Percentiles rank a stretch among this genome's conserved stretches.
Conservation (phyloP, 208 protist species). For the Zelonia costaricensis region DNA sequence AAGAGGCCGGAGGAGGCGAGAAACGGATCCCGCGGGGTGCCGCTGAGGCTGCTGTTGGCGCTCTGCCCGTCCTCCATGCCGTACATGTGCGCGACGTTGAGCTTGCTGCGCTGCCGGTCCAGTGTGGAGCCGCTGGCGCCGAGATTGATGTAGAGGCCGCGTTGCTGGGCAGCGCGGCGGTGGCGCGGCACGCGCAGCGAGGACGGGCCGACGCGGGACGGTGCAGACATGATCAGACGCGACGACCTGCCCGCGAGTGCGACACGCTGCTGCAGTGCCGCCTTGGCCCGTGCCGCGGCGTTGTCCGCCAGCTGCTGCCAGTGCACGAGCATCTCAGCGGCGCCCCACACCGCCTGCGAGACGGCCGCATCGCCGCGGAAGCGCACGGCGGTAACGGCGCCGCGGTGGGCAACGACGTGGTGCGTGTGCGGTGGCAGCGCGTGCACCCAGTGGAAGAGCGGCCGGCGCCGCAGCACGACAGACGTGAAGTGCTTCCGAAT, state of each 20-base stretch:
- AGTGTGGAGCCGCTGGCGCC: constrained; percentile 2
- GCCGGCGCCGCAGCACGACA: background rate
- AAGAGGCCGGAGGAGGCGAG: constrained; percentile 9
- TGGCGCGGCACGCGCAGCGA: constrained; percentile 9
- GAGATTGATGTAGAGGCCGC: background rate
- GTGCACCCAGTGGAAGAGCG: constrained; percentile 27
- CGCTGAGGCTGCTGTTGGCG: background rate
- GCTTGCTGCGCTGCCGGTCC: constrained; percentile 15
- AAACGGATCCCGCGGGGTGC: background rate
- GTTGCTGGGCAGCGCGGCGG: constrained; percentile 16
- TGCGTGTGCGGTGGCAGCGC: constrained; percentile 1
- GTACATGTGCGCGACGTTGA: constrained; percentile 23
- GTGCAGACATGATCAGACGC: constrained; percentile 3
- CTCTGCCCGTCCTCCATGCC: background rate
- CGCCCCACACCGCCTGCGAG: background rate
- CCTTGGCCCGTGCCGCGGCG: background rate
- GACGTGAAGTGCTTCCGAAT: background rate
- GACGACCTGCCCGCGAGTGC: too few relatives aligned
- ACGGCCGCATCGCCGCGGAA: background rate
- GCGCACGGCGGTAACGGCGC: background rate
- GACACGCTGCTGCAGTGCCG: too few relatives aligned
- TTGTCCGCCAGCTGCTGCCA: constrained; percentile 13
- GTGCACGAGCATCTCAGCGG: constrained; percentile 15
- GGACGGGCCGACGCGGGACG: background rate
- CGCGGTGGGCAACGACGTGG: background rate